Evolutionary conservation across 192 early-diverging fungal species (phyloP).

Genomic region (Gryganskiella cystojenkinii): DNA sequence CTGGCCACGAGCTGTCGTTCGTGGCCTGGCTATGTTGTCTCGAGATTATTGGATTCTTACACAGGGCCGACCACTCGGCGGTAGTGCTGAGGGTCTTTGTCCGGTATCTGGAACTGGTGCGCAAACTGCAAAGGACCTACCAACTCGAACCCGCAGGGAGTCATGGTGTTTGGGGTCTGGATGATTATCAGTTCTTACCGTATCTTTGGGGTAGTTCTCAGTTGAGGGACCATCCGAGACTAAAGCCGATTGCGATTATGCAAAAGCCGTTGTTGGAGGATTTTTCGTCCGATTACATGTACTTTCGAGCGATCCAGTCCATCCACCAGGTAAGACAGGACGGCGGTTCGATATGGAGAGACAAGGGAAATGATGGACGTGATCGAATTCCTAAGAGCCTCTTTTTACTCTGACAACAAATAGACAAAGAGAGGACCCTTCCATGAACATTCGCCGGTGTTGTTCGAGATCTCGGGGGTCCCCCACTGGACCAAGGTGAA

Average conservation of each 20-base stretch:
- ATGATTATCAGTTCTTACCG: conserved; percentile 97
- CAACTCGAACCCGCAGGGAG: conserved; percentile 94
- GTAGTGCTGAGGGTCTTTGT: conserved; percentile 81
- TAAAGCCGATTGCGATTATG: conserved; percentile 82
- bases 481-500: conserved; percentile 93
- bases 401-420: no score
- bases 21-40: conserved; percentile 86
- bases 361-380: no score
- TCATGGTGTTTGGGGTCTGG: conserved; percentile 98
- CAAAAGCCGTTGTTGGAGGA: conserved; percentile 67
- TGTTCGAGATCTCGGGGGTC: conserved; percentile 92
- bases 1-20: conserved; percentile 95
- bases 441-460: conserved; percentile 92
- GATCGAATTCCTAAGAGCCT: no score
- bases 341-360: no score
- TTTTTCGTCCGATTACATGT: conserved; percentile 82
- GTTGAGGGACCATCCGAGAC: conserved; percentile 73
- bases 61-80: conserved; percentile 72
- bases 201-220: conserved; percentile 95
- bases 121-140: conserved; percentile 85
- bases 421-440: conserved; percentile 70
- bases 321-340: conserved; percentile 75
- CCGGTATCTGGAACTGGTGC: conserved; percentile 83
- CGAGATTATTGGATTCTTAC: conserved; percentile 71
- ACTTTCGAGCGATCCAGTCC: conserved; percentile 85